A percentile compares a stretch with the other conserved stretches of the same genome.
Evolutionary conservation across 1,284 basidiomycete genomes (phyloP).

Genomic region (Fomitopsis pinicola): DNA sequence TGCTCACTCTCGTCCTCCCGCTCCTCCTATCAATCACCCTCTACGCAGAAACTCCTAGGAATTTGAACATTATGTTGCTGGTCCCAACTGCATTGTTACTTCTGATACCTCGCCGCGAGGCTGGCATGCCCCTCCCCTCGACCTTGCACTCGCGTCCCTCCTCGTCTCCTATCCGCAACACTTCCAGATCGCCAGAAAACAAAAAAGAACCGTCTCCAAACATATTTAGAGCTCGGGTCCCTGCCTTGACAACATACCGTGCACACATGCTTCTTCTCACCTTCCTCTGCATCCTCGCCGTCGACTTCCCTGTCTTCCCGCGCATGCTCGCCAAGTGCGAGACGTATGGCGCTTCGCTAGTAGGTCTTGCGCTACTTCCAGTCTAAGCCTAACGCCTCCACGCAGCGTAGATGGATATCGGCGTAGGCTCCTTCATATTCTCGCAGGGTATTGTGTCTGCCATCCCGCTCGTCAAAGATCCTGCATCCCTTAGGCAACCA

Average conservation of each 20-base stretch:
- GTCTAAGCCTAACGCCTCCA: background rate
- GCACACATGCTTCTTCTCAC: constrained; percentile 97
- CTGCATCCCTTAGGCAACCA: constrained; percentile 45
- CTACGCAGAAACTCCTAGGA: constrained; percentile 54
- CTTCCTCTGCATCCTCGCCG: constrained; percentile 86
- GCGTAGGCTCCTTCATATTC: constrained; percentile 95
- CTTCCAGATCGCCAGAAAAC: background rate
- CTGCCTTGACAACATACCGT: constrained; percentile 85
- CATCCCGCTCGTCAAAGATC: constrained; percentile 66
- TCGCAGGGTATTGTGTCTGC: constrained; percentile 90
- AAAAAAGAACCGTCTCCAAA: constrained; percentile 2
- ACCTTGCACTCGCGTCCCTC: constrained; percentile 21
- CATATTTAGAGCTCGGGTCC: constrained; percentile 38
- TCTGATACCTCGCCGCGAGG: constrained; percentile 38
- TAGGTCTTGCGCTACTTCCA: constrained; percentile 25
- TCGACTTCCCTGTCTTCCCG: constrained; percentile 94
- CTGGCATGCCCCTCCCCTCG: constrained; percentile 48
- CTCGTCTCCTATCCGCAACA: constrained; percentile 17
- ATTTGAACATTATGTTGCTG: constrained; percentile 49
- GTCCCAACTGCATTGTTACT: constrained; percentile 40
- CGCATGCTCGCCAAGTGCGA: constrained; percentile 90
- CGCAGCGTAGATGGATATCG: constrained; percentile 84
- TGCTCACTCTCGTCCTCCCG: constrained; percentile 66
- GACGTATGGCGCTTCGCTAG: constrained; percentile 89
- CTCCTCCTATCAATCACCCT: constrained; percentile 78